Percentiles rank a stretch among this genome's conserved stretches.
Conservation (phyloP, 495 filamentous ascomycete genomes). For the Neurospora sp. region DNA sequence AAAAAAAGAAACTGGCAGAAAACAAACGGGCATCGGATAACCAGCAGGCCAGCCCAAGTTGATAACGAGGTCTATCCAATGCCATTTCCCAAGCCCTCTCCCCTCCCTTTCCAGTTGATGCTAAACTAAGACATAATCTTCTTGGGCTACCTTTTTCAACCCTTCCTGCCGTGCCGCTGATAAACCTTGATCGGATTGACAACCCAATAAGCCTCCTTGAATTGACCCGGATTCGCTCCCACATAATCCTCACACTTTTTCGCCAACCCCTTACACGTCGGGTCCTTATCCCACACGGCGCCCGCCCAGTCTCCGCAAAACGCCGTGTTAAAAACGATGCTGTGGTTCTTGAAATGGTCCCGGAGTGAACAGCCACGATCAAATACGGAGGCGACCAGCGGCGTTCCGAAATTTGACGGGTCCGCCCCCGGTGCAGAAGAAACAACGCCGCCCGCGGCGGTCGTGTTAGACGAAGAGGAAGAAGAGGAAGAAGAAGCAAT, state of each 20-base stretch:
- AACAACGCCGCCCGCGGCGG: slow-evolving; percentile 16
- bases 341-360: slow-evolving; percentile 56
- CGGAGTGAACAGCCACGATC: slow-evolving; percentile 50
- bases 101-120: background rate
- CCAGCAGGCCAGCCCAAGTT: background rate
- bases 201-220: slow-evolving; percentile 66
- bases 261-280: slow-evolving; percentile 29
- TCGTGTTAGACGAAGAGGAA: background rate
- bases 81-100: background rate
- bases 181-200: slow-evolving; percentile 59
- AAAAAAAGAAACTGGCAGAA: background rate
- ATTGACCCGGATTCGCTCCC: no score
- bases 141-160: background rate
- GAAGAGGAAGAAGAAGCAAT: background rate
- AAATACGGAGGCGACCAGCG: slow-evolving; percentile 54
- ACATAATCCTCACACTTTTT: no score
- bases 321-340: slow-evolving; percentile 70
- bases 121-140: background rate
- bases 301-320: slow-evolving; percentile 93
- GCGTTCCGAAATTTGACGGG: slow-evolving; percentile 53
- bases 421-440: slow-evolving; percentile 38
- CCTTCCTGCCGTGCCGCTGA: slow-evolving; percentile 19
- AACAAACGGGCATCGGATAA: background rate
- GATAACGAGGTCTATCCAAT: background rate
- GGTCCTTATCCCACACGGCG: slow-evolving; percentile 37